A percentile compares a stretch with the other conserved stretches of the same genome.
These are phyloP conservation scores for Verruconis gallopava DNA, from an alignment of 2,329 filamentous ascomycete species.

Conservation along the genomic window DNA sequence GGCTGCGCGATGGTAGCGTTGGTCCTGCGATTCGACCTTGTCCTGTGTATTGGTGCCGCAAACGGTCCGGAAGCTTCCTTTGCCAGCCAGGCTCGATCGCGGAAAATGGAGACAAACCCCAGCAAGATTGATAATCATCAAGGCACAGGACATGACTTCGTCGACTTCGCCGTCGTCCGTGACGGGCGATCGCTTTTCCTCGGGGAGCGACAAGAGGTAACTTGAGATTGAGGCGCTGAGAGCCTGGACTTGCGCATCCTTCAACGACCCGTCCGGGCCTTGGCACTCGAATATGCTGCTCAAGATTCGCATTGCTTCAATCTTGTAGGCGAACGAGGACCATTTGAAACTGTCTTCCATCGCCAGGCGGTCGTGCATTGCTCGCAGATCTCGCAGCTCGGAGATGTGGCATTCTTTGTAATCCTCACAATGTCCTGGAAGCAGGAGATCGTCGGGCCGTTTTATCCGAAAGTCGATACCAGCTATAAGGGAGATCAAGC, in stretches of 20 bases:
- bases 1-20: not conserved
- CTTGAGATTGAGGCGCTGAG: not conserved
- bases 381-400: not conserved
- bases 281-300: not conserved
- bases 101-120: not conserved
- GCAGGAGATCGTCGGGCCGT: not conserved
- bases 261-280: not conserved
- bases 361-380: not conserved
- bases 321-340: not conserved
- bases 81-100: not conserved
- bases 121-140: slow-evolving; percentile 1
- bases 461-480: not conserved
- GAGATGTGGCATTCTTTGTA: not conserved
- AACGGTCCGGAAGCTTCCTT: not conserved
- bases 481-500: not conserved
- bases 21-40: not conserved
- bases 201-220: not conserved
- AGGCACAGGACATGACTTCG: not conserved
- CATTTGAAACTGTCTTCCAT: not conserved
- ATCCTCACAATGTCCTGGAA: not conserved
- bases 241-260: not conserved
- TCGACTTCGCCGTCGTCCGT: not conserved
- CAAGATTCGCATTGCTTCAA: not conserved
- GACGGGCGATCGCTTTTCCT: not conserved
- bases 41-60: not conserved